A percentile compares a stretch with the other conserved stretches of the same genome.
phyloP scores from a whole-genome alignment of 1,284 basidiomycete species.

The Trichosporon inkin region DNA sequence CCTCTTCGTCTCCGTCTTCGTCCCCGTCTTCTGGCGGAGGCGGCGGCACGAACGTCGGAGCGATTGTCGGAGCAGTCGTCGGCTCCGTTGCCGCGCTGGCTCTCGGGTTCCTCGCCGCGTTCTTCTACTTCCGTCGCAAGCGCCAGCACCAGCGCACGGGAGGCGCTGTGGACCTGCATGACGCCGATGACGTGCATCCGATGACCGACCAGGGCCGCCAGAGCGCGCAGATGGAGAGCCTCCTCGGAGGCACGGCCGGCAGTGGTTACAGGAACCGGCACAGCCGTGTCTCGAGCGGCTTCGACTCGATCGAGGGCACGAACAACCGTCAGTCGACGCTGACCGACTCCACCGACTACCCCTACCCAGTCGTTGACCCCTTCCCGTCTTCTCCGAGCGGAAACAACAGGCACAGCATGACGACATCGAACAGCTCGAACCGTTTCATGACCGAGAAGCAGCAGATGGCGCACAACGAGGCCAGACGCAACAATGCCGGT shows the following conservation, averaged over 20 bases:
- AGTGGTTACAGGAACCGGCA: neutral
- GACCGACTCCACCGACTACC: neutral
- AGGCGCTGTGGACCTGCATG: neutral
- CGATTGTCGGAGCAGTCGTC: constrained; percentile 19
- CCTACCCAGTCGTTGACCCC: neutral
- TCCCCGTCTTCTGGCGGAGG: neutral
- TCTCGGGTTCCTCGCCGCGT: constrained; percentile 6
- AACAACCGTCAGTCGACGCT: neutral
- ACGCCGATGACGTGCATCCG: neutral
- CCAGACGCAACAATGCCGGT: neutral
- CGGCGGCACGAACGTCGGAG: constrained; percentile 2
- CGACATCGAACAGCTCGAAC: constrained; percentile 5
- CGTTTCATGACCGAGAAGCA: constrained; percentile 6
- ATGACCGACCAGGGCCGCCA: constrained; percentile 3
- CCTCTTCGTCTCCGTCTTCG: neutral
- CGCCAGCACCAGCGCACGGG: neutral
- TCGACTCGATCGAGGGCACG: neutral
- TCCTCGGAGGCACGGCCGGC: neutral
- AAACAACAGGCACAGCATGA: neutral
- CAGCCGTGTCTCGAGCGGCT: constrained; percentile 7
- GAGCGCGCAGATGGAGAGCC: constrained; percentile 6
- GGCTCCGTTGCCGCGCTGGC: constrained; percentile 12
- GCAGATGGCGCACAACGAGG: constrained; percentile 5
- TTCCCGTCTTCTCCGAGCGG: neutral
- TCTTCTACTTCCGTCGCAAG: constrained; percentile 12